Evolutionary conservation across 257 asterid species (phyloP).

Genomic region (Oldenlandia corymbosa): DNA sequence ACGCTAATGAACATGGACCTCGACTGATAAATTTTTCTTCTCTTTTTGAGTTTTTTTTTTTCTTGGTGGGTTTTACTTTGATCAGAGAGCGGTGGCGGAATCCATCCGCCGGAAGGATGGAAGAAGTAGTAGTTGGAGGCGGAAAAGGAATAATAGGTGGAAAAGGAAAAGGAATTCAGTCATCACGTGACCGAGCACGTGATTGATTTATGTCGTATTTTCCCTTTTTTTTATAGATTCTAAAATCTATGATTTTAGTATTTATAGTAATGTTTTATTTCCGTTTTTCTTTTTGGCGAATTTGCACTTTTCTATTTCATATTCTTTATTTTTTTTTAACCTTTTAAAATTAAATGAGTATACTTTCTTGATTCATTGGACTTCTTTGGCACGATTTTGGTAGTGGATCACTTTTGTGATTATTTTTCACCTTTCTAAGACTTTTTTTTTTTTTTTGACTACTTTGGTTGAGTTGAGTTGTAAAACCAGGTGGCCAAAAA

Average conservation of each 20-base stretch:
- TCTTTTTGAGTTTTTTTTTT: background rate
- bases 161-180: background rate
- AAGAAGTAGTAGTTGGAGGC: background rate
- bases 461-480: no score
- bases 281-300: no score
- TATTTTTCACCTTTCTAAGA: no score
- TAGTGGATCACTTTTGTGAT: background rate
- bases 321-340: no score
- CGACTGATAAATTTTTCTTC: background rate
- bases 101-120: slow-evolving; percentile 6
- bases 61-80: background rate
- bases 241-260: no score
- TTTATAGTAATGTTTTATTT: no score
- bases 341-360: no score
- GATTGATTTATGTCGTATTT: background rate
- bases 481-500: no score
- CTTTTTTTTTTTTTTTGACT: no score
- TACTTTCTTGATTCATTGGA: background rate
- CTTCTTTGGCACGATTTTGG: background rate
- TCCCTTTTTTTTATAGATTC: no score
- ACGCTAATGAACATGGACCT: background rate
- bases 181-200: slow-evolving; percentile 10
- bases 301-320: no score
- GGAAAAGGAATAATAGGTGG: background rate
- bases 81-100: background rate